Evolutionary conservation across 805 yeast species (phyloP).

Genomic region (Wickerhamomyces kurtzmanii): DNA sequence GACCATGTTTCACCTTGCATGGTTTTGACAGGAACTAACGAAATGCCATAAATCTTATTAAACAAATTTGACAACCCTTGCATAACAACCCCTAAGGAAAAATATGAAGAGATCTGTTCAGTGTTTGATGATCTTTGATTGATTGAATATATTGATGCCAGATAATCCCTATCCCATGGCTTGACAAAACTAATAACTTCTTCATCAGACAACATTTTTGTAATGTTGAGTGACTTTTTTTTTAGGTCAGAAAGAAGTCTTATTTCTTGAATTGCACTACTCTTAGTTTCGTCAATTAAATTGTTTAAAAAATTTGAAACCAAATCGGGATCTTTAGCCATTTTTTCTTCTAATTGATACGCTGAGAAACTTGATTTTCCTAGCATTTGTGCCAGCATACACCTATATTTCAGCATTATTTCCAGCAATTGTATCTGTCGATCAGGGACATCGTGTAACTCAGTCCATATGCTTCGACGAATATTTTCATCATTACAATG

Average conservation of each 20-base stretch:
- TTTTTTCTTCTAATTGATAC: conserved; percentile 79
- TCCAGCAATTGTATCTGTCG: conserved; percentile 54
- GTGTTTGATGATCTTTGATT: conserved; percentile 23
- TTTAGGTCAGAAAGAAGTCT: conserved; percentile 31
- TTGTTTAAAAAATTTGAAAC: conserved; percentile 62
- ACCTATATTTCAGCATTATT: conserved; percentile 53
- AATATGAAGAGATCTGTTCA: conserved; percentile 54
- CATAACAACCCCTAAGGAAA: conserved; percentile 80
- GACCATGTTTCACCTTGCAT: conserved; percentile 81
- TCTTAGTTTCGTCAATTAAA: conserved; percentile 40
- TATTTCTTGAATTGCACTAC: conserved; percentile 53
- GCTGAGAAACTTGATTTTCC: conserved; percentile 64
- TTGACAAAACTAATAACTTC: conserved; percentile 38
- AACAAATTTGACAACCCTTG: conserved; percentile 73
- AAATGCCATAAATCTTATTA: conserved; percentile 63
- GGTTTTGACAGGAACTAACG: conserved; percentile 56
- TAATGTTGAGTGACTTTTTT: conserved; percentile 15
- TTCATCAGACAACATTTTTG: conserved; percentile 19
- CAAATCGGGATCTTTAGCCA: conserved; percentile 76
- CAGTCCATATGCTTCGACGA: conserved; percentile 66
- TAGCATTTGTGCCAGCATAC: conserved; percentile 60
- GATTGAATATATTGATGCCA: conserved; percentile 22
- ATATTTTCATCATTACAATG: conserved; percentile 44
- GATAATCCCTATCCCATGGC: conserved; percentile 92
- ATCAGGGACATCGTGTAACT: conserved; percentile 54